Evolutionary conservation across 176 grass and related monocot genomes (phyloP).

Genomic region (Microstegium vimineum): DNA sequence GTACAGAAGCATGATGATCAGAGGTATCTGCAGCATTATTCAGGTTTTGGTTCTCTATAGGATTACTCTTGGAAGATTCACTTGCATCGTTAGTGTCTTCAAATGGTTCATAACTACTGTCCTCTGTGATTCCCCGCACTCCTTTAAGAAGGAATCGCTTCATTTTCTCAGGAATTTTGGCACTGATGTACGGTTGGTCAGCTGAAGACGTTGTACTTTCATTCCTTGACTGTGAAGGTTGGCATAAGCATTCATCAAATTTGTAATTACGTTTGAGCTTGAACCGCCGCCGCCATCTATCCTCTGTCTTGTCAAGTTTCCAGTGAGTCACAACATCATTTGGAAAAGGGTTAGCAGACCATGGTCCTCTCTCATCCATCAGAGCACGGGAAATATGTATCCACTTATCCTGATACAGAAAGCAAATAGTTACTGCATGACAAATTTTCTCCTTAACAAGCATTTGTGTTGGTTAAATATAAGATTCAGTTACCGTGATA

Average conservation of each 20-base stretch:
- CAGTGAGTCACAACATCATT: conserved; percentile 68
- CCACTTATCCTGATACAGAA: conserved; percentile 85
- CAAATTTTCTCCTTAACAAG: conserved; percentile 12
- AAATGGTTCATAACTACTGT: conserved; percentile 46
- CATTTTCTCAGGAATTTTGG: conserved; percentile 76
- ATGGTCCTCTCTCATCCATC: conserved; percentile 89
- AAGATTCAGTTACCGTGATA: conserved; percentile 33
- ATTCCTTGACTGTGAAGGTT: conserved; percentile 50
- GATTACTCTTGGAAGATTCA: conserved; percentile 40
- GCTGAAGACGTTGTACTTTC: conserved; percentile 25
- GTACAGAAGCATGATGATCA: conserved; percentile 43
- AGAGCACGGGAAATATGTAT: conserved; percentile 81
- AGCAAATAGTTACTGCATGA: conserved; percentile 9
- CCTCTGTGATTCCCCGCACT: conserved; percentile 73
- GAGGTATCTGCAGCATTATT: conserved; percentile 44
- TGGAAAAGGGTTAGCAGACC: conserved; percentile 91
- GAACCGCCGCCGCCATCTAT: conserved; percentile 78
- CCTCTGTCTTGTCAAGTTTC: conserved; percentile 97
- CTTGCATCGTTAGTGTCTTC: conserved; percentile 45
- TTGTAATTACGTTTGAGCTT: conserved; percentile 97
- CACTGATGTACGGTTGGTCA: conserved; percentile 30
- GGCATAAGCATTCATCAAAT: conserved; percentile 82
- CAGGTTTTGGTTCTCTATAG: conserved; percentile 34
- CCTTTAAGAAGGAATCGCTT: conserved; percentile 85
- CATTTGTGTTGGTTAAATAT: conserved; percentile 36